A percentile compares a stretch with the other conserved stretches of the same genome.
These are phyloP conservation scores for Melanomma pulvis-pyrius DNA, from an alignment of 495 filamentous ascomycete species.

Conservation along the genomic window DNA sequence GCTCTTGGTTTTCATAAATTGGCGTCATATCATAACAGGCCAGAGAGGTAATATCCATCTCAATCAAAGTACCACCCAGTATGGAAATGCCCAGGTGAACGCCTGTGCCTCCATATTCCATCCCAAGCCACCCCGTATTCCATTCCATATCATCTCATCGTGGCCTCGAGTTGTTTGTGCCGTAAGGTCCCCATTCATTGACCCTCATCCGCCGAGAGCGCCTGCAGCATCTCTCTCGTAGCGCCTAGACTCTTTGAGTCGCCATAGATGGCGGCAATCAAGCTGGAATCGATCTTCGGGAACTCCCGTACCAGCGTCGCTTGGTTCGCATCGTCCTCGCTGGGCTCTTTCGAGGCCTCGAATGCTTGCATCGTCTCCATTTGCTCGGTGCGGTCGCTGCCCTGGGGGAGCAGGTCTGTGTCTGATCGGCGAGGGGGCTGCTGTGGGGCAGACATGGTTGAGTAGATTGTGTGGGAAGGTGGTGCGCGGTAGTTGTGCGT, in stretches of 20 bases:
- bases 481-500: not conserved
- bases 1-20: too few relatives aligned
- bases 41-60: too few relatives aligned
- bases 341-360: constrained; percentile 24
- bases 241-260: constrained; percentile 35
- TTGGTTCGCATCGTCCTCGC: constrained; percentile 38
- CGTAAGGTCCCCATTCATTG: not conserved
- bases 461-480: not conserved
- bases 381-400: constrained; percentile 38
- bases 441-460: not conserved
- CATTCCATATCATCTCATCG: too few relatives aligned
- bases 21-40: too few relatives aligned
- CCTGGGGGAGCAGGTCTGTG: constrained; percentile 16
- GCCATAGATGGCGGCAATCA: constrained; percentile 44
- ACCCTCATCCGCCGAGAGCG: constrained; percentile 23
- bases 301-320: constrained; percentile 42
- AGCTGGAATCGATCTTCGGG: constrained; percentile 37
- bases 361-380: constrained; percentile 36
- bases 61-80: too few relatives aligned
- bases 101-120: too few relatives aligned
- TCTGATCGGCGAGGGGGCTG: constrained; percentile 18
- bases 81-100: too few relatives aligned
- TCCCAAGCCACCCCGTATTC: too few relatives aligned
- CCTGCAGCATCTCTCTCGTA: constrained; percentile 43
- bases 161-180: too few relatives aligned